Evolutionary conservation across 2,329 filamentous ascomycete species (phyloP).

Genomic region (Triangularia verruculosa): DNA sequence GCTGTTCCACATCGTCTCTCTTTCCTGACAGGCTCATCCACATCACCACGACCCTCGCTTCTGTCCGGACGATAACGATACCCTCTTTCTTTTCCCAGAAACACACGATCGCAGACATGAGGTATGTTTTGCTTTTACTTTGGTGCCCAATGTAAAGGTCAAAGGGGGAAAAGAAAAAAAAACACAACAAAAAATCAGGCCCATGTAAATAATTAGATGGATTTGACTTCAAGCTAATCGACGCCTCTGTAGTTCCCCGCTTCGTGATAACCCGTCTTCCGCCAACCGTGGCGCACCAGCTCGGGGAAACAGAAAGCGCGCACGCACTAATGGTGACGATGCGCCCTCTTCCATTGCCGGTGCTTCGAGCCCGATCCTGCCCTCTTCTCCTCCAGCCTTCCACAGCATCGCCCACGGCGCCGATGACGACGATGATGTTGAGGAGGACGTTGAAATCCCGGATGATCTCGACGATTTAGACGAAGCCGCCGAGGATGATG

Average conservation of each 20-base stretch:
- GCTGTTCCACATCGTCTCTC: not conserved
- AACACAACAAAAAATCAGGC: not conserved
- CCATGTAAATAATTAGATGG: not conserved
- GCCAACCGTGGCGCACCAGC: slow-evolving; percentile 68
- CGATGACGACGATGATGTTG: slow-evolving; percentile 69
- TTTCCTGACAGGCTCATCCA: slow-evolving; percentile 9
- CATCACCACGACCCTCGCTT: not conserved
- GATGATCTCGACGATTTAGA: slow-evolving; percentile 75
- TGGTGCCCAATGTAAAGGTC: not conserved
- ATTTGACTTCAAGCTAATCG: not conserved
- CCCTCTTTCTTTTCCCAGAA: not conserved
- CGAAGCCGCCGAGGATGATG: slow-evolving; percentile 76
- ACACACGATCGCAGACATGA: slow-evolving; percentile 24
- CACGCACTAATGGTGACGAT: slow-evolving; percentile 51
- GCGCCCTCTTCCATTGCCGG: slow-evolving; percentile 48
- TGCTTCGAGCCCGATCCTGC: slow-evolving; percentile 59
- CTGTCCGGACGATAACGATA: not conserved
- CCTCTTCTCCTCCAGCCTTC: slow-evolving; percentile 64
- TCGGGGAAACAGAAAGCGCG: slow-evolving; percentile 53
- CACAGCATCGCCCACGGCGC: slow-evolving; percentile 60
- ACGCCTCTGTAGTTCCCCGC: slow-evolving; percentile 63
- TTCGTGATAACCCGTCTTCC: slow-evolving; percentile 75
- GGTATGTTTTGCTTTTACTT: slow-evolving; percentile 23
- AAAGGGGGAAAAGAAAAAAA: no score
- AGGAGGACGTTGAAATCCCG: slow-evolving; percentile 69